These are phyloP conservation scores for Penicillium daleae DNA, from an alignment of 495 filamentous ascomycete genomes.

Conservation along the genomic window DNA sequence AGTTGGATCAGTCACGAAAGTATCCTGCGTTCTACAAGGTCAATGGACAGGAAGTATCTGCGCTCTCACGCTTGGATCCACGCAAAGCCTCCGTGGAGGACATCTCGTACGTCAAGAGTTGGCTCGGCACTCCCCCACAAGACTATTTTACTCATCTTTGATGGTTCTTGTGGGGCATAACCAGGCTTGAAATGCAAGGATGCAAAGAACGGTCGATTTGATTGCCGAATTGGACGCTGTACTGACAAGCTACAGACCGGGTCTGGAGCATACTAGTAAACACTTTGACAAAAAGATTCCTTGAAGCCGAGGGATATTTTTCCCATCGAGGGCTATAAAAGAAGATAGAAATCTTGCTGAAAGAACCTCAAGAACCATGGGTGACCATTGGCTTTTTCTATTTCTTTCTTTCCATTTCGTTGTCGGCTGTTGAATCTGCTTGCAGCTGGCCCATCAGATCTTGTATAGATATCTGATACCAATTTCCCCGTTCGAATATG, in stretches of 20 bases:
- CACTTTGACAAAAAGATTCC: background rate
- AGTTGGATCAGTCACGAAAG: background rate
- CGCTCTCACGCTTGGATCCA: background rate
- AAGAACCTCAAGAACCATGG: background rate
- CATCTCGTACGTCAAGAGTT: background rate
- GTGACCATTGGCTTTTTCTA: too few species aligned
- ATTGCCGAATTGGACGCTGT: constrained; percentile 7
- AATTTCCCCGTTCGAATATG: background rate
- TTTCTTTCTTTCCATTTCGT: background rate
- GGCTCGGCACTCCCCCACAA: background rate
- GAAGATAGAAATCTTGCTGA: background rate
- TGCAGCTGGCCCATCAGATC: background rate
- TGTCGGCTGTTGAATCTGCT: background rate
- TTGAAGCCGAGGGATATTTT: background rate
- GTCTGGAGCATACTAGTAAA: constrained; percentile 4
- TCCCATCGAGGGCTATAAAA: background rate
- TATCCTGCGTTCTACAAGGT: background rate
- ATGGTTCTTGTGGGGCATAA: background rate
- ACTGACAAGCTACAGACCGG: background rate
- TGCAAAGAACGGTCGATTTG: background rate
- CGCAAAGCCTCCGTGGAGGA: background rate
- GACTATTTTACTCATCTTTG: background rate
- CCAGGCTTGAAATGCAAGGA: background rate
- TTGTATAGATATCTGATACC: background rate
- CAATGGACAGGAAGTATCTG: background rate